A percentile compares a stretch with the other conserved stretches of the same genome.
Conservation (phyloP, 805 yeast genomes). For the Cyberlindnera xishuangbannaensis region DNA sequence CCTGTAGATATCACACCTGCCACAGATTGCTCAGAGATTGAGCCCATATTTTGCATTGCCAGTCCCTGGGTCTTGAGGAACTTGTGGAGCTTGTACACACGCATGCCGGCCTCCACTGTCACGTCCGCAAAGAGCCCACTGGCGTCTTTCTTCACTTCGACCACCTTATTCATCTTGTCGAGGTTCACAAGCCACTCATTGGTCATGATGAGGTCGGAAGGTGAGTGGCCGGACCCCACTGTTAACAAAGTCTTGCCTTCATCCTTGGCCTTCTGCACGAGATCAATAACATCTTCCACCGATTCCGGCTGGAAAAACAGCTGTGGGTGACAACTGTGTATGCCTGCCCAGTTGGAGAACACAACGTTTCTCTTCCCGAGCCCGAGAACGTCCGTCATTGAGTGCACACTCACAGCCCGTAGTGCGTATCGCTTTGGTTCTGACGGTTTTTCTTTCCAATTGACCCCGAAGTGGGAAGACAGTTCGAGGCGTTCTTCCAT, state of each 20-base stretch:
- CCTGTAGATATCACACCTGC: constrained; percentile 98
- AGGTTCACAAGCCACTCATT: constrained; percentile 82
- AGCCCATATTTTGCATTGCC: constrained; percentile 88
- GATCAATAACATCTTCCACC: constrained; percentile 58
- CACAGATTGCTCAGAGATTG: constrained; percentile 86
- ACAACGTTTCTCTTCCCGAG: constrained; percentile 29
- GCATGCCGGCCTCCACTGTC: constrained; percentile 90
- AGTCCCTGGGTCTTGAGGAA: constrained; percentile 56
- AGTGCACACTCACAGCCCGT: too few species aligned
- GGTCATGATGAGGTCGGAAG: constrained; percentile 86
- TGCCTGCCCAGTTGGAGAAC: constrained; percentile 76
- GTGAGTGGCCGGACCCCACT: constrained; percentile 94
- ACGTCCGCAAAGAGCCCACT: constrained; percentile 78
- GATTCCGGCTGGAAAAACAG: constrained; percentile 72
- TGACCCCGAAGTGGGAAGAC: too few species aligned
- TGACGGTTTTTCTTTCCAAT: too few species aligned
- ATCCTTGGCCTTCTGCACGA: constrained; percentile 61
- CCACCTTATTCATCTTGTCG: constrained; percentile 63
- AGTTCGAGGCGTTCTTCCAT: too few species aligned
- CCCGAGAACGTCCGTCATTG: constrained; percentile 19
- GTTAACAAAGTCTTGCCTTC: constrained; percentile 64
- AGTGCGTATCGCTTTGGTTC: too few species aligned
- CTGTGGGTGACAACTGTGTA: constrained; percentile 72
- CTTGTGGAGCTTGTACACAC: constrained; percentile 70
- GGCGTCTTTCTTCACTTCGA: constrained; percentile 39